Evolutionary conservation across 176 grass and related monocot genomes (phyloP), one percentile per base, ranked within the genome.

Genomic region (Themeda triandra): DNA sequence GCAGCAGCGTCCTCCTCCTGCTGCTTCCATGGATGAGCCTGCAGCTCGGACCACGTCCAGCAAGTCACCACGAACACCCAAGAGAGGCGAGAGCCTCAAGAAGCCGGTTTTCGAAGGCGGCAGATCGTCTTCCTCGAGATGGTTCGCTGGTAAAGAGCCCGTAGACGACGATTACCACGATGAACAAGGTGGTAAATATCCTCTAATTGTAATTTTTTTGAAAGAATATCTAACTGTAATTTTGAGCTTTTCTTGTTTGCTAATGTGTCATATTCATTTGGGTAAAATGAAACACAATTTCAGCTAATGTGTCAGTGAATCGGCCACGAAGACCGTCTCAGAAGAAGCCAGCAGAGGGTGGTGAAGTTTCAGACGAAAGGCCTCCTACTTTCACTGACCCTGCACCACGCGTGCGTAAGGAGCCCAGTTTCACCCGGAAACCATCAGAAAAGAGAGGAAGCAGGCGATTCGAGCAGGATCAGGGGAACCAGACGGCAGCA

Each of bases 101-200:
- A 95, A 62, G 80, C 88, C 86, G 6, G 33, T 41, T 66, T 60
- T 60, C 56, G 87, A 71, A 27, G 77, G 91, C 25, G 76, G 81
- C 66, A 93, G 59, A 63, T 80, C 90, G 25, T 63, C 73, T 8
- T 80, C 90, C 25, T 63, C 73, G 4, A 88, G 86, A 85, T 92
- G 87, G 91, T 78, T 90, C 17, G 82, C 82, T 14, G 84, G 80
- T 29, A 92, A 90, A 77, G 95, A 90, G 62, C 10, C 78, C 17
- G 1, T 68, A 37, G 79, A 78, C 65, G 78, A 89, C 31, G 92
- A 87, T 3, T 53, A 84, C 11, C 41, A 82, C n/a, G 86, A 84
- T 19, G 80, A 86, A 80, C 63, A 40, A 82, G 70, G 65, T 88
- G 95, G 95, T 94, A 84, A n/a, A n/a, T n/a, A n/a, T n/a, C n/a